phyloP scores from a whole-genome alignment of 129 eudicot genomes.

The Flaveria sonorensis region DNA sequence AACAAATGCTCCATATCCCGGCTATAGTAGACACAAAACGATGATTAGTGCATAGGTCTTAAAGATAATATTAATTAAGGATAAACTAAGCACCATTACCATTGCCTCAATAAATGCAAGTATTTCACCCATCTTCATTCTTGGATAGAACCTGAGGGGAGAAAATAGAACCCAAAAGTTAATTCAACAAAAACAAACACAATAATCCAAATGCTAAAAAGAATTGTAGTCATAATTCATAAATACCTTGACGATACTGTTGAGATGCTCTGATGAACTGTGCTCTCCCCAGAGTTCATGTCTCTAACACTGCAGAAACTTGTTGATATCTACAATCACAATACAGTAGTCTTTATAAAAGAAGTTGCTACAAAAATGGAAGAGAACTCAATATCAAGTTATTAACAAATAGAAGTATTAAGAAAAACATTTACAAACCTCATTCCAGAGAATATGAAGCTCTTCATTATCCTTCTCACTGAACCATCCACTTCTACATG shows the following conservation, averaged over 20 bases:
- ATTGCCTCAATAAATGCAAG: constrained; percentile 55
- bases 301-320: constrained; percentile 49
- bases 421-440: constrained; percentile 45
- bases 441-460: constrained; percentile 48
- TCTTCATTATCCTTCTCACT: constrained; percentile 55
- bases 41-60: constrained; percentile 18
- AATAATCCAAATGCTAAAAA: not conserved
- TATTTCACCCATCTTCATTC: constrained; percentile 64
- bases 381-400: not conserved
- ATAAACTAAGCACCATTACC: constrained; percentile 40
- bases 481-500: constrained; percentile 77
- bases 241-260: constrained; percentile 67
- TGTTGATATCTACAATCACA: constrained; percentile 48
- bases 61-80: constrained; percentile 8
- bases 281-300: constrained; percentile 44
- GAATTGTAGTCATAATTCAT: not conserved
- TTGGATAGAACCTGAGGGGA: constrained; percentile 75
- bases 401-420: not conserved
- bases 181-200: constrained; percentile 3
- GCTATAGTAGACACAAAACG: constrained; percentile 45
- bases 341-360: constrained; percentile 9
- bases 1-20: constrained; percentile 69
- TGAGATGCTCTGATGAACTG: constrained; percentile 43
- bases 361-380: not conserved
- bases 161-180: not conserved